Evolutionary conservation across 345 rosid species (phyloP).

Genomic region (Bruguiera gymnorhiza): DNA sequence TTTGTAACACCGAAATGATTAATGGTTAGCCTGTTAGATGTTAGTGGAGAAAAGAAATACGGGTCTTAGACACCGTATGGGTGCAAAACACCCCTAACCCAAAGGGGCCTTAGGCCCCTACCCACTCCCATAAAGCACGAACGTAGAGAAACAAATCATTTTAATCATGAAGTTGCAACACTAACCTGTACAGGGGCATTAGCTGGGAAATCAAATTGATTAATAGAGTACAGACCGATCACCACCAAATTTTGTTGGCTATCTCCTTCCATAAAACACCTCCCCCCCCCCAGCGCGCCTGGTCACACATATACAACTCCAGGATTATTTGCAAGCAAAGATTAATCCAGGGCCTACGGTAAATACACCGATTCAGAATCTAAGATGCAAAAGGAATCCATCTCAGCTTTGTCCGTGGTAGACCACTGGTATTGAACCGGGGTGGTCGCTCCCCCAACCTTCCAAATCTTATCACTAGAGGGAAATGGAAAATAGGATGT

Average conservation of each 20-base stretch:
- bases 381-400: constrained; percentile 20
- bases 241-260: constrained; percentile 23
- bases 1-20: too few species aligned
- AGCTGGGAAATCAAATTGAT: constrained; percentile 26
- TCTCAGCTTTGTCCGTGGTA: constrained; percentile 26
- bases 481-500: constrained; percentile 5
- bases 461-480: neutral
- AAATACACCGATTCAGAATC: constrained; percentile 37
- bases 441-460: constrained; percentile 7
- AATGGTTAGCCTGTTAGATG: too few species aligned
- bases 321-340: constrained; percentile 7
- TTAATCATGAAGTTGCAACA: constrained; percentile 3
- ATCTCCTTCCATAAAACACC: constrained; percentile 9
- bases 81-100: too few species aligned
- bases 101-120: too few species aligned
- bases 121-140: neutral
- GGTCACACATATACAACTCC: constrained; percentile 31
- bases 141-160: neutral
- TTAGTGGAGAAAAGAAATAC: too few species aligned
- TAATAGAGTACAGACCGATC: constrained; percentile 25
- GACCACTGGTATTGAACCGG: constrained; percentile 39
- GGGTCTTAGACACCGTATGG: too few species aligned
- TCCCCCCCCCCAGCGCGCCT: constrained; percentile 21
- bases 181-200: constrained; percentile 35
- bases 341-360: constrained; percentile 23